These are phyloP conservation scores for Tilletia horrida DNA, from an alignment of 1,284 basidiomycete species.

Conservation along the genomic window DNA sequence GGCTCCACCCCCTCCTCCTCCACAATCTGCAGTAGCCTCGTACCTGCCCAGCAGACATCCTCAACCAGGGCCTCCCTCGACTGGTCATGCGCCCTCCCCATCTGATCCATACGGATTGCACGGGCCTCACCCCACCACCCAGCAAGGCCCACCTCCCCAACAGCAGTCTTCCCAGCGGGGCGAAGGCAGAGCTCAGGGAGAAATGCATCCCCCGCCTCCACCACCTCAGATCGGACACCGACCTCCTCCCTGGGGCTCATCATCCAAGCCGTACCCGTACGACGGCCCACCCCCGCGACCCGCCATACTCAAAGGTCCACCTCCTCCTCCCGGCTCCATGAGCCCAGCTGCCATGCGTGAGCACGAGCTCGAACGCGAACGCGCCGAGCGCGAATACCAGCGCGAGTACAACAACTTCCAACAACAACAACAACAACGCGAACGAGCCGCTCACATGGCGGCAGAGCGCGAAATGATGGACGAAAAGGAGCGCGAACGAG, in stretches of 20 bases:
- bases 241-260: no score
- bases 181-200: no score
- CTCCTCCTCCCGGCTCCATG: not conserved
- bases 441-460: not conserved
- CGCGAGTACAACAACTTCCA: no score
- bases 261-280: no score
- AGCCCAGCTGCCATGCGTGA: not conserved
- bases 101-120: not conserved
- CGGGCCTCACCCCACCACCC: not conserved
- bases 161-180: not conserved
- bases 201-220: no score
- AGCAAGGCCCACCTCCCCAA: not conserved
- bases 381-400: no score
- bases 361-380: not conserved
- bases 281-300: not conserved
- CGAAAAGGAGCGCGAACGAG: conserved; percentile 36
- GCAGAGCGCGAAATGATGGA: conserved; percentile 25
- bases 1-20: not conserved
- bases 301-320: not conserved
- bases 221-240: no score
- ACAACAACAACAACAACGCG: no score
- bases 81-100: not conserved
- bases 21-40: not conserved
- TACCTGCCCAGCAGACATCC: conserved; percentile 1
- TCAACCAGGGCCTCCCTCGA: not conserved